phyloP scores from a whole-genome alignment of 2,329 filamentous ascomycete species.

The Phaeophleospora eucalypticola region DNA sequence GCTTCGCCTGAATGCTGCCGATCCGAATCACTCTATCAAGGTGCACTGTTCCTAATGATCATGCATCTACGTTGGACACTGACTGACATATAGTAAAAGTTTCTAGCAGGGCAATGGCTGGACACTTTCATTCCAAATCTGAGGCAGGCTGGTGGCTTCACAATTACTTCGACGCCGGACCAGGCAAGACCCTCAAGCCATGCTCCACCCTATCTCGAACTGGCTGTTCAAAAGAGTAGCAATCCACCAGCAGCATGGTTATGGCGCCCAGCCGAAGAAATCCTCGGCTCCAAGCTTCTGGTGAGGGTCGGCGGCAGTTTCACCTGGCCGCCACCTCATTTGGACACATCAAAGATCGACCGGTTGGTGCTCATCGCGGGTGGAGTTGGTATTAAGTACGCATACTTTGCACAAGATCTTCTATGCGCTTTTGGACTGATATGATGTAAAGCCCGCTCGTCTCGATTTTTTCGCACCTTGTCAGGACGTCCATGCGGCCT shows the following conservation, averaged over 20 bases:
- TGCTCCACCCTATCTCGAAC: slow-evolving; percentile 59
- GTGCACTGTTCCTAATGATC: slow-evolving; percentile 15
- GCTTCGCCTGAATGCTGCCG: slow-evolving; percentile 59
- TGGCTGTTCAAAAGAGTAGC: slow-evolving; percentile 68
- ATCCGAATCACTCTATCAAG: slow-evolving; percentile 35
- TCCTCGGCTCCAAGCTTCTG: slow-evolving; percentile 56
- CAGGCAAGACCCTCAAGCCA: slow-evolving; percentile 25
- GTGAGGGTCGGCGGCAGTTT: slow-evolving; percentile 80
- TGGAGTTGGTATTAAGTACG: slow-evolving; percentile 75
- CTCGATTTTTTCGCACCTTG: slow-evolving; percentile 64
- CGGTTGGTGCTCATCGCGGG: slow-evolving; percentile 73
- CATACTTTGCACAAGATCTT: slow-evolving; percentile 7
- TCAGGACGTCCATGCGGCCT: slow-evolving; percentile 25
- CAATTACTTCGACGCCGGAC: slow-evolving; percentile 71
- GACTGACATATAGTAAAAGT: slow-evolving; percentile 47
- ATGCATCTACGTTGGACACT: slow-evolving; percentile 6
- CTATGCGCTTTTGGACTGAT: neutral
- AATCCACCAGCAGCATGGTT: slow-evolving; percentile 76
- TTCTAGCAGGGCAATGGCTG: slow-evolving; percentile 82
- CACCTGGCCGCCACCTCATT: slow-evolving; percentile 63
- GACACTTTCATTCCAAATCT: slow-evolving; percentile 53
- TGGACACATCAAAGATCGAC: slow-evolving; percentile 43
- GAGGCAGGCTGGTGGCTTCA: slow-evolving; percentile 75
- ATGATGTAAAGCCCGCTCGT: slow-evolving; percentile 59
- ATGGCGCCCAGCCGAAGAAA: slow-evolving; percentile 55